Evolutionary conservation across 345 rosid species (phyloP).

Genomic region (Viola odorata): DNA sequence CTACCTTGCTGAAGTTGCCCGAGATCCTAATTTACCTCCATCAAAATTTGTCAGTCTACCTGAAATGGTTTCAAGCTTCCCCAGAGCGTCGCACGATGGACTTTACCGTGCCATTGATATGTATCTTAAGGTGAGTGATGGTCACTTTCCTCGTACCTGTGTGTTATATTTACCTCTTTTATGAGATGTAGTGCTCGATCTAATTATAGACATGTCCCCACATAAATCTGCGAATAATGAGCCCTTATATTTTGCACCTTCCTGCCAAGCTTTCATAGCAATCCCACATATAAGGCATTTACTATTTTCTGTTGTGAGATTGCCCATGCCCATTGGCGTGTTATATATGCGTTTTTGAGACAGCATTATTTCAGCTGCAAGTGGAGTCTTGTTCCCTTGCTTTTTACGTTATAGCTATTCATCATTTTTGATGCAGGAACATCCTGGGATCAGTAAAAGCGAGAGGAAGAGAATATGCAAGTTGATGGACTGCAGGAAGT

Average conservation of each 20-base stretch:
- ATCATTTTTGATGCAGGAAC: conserved; percentile 20
- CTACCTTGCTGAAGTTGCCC: conserved; percentile 28
- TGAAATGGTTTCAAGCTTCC: conserved; percentile 22
- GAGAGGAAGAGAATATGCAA: conserved; percentile 30
- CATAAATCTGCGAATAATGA: too few species aligned
- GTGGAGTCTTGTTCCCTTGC: too few species aligned
- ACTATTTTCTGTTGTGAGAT: too few species aligned
- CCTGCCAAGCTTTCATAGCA: too few species aligned
- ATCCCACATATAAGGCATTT: too few species aligned
- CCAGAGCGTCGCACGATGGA: conserved; percentile 28
- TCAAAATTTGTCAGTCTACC: conserved; percentile 26
- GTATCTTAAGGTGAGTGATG: conserved; percentile 27
- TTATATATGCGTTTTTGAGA: too few species aligned
- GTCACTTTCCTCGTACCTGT: background rate
- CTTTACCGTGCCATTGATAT: conserved; percentile 26
- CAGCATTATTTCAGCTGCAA: too few species aligned
- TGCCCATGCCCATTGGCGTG: too few species aligned
- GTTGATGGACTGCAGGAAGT: conserved; percentile 32
- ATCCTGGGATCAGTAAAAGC: conserved; percentile 30
- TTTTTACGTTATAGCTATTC: background rate
- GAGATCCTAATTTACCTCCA: conserved; percentile 23
- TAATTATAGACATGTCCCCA: too few species aligned
- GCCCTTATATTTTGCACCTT: too few species aligned
- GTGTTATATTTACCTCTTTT: too few species aligned
- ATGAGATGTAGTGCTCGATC: too few species aligned